Conservation (phyloP, 2,329 filamentous ascomycete genomes). For the Neonectria faginata region DNA sequence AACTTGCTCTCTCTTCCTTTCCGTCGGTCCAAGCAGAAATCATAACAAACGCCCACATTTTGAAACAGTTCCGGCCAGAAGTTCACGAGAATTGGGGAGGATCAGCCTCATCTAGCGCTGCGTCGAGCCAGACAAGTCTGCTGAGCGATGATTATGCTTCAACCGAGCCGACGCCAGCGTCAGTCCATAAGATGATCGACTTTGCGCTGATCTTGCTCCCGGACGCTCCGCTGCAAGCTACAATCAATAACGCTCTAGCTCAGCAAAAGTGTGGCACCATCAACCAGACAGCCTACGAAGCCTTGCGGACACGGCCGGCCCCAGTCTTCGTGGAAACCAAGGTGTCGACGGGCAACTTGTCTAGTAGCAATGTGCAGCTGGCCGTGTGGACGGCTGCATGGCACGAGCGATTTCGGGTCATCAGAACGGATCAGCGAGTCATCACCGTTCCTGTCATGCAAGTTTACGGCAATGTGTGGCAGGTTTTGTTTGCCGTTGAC, state of each 20-base stretch:
- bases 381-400: constrained; percentile 21
- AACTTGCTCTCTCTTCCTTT: neutral
- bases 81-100: neutral
- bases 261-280: neutral
- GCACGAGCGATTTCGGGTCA: constrained; percentile 7
- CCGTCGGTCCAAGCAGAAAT: neutral
- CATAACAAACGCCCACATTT: neutral
- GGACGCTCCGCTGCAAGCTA: neutral
- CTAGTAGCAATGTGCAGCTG: constrained; percentile 10
- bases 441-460: constrained; percentile 17
- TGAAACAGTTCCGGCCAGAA: neutral
- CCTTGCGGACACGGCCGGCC: neutral
- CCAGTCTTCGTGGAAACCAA: constrained; percentile 22
- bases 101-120: no score
- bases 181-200: neutral
- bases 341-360: constrained; percentile 5
- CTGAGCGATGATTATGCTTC: no score
- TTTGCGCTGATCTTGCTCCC: neutral
- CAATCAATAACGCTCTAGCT: neutral
- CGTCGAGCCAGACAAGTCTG: no score
- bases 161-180: neutral
- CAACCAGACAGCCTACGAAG: constrained; percentile 16
- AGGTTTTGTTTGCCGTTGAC: constrained; percentile 15
- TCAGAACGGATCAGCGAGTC: neutral
- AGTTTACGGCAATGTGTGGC: constrained; percentile 16